A percentile compares a stretch with the other conserved stretches of the same genome.
These are phyloP conservation scores for Candida lessepsii DNA, from an alignment of 805 yeast genomes.

Conservation along the genomic window DNA sequence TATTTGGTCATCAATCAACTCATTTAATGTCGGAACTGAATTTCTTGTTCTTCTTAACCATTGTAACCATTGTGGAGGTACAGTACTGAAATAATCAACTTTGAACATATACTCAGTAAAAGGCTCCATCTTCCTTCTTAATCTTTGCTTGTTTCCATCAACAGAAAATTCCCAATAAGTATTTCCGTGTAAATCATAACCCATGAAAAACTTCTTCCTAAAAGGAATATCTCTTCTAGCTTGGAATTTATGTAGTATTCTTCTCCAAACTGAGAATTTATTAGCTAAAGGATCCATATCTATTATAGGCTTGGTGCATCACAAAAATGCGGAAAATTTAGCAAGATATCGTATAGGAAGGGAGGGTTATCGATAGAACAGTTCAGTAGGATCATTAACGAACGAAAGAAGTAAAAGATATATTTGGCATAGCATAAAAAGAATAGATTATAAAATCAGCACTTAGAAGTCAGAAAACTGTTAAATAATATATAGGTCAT, in stretches of 20 bases:
- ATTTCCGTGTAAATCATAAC: constrained; percentile 80
- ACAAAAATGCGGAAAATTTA: constrained; percentile 5
- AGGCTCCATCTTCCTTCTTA: constrained; percentile 67
- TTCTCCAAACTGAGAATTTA: constrained; percentile 50
- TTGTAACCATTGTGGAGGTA: constrained; percentile 74
- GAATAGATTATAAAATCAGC: no score
- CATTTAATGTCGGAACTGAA: constrained; percentile 60
- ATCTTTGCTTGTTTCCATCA: constrained; percentile 49
- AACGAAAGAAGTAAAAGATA: neutral
- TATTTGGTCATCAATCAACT: constrained; percentile 55
- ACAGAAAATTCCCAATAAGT: constrained; percentile 80
- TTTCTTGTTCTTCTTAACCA: constrained; percentile 71
- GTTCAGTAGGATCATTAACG: neutral
- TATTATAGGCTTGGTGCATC: neutral
- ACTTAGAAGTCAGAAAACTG: no score
- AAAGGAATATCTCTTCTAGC: constrained; percentile 66
- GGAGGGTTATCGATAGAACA: no score
- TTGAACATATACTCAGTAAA: constrained; percentile 44
- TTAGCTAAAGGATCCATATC: constrained; percentile 49
- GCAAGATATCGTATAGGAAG: neutral
- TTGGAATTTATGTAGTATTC: constrained; percentile 54
- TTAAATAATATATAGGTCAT: no score
- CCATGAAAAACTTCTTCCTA: constrained; percentile 65
- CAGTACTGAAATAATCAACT: constrained; percentile 58
- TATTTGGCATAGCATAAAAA: no score